Conservation (phyloP, 2,329 filamentous ascomycete species). For the Claviceps sp. region DNA sequence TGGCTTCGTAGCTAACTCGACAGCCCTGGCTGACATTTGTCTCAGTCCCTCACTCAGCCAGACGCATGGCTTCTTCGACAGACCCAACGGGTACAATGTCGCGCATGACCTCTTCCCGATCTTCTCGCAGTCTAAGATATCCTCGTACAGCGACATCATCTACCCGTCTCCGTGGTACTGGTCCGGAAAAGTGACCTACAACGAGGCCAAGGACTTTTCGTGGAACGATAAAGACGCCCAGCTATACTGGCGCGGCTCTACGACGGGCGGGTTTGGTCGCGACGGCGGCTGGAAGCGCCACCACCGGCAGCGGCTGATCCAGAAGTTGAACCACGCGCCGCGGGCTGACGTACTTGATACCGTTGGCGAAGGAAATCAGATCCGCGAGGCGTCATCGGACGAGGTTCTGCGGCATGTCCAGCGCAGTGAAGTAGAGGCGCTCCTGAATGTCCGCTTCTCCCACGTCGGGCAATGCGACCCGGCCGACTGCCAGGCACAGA, state of each 20-base stretch:
- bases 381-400: constrained; percentile 12
- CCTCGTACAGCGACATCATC: constrained; percentile 78
- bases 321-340: constrained; percentile 46
- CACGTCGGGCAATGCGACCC: constrained; percentile 86
- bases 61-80: constrained; percentile 83
- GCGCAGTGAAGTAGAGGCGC: constrained; percentile 50
- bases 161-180: constrained; percentile 98
- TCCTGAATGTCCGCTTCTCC: constrained; percentile 81
- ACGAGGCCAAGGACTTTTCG: constrained; percentile 49
- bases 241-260: constrained; percentile 92
- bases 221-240: constrained; percentile 66
- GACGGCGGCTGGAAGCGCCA: constrained; percentile 85
- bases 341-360: constrained; percentile 63
- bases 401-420: constrained; percentile 55
- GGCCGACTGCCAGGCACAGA: constrained; percentile 76
- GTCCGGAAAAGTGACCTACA: constrained; percentile 73
- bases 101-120: constrained; percentile 82
- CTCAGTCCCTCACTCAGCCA: constrained; percentile 66
- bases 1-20: constrained; percentile 78
- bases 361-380: no score
- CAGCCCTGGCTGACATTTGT: constrained; percentile 84
- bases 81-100: constrained; percentile 71
- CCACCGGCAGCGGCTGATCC: constrained; percentile 78
- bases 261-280: constrained; percentile 84
- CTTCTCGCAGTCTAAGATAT: constrained; percentile 92